Conservation (phyloP, 1,139 yeast species). For the Sugiyamaella pinicola region DNA sequence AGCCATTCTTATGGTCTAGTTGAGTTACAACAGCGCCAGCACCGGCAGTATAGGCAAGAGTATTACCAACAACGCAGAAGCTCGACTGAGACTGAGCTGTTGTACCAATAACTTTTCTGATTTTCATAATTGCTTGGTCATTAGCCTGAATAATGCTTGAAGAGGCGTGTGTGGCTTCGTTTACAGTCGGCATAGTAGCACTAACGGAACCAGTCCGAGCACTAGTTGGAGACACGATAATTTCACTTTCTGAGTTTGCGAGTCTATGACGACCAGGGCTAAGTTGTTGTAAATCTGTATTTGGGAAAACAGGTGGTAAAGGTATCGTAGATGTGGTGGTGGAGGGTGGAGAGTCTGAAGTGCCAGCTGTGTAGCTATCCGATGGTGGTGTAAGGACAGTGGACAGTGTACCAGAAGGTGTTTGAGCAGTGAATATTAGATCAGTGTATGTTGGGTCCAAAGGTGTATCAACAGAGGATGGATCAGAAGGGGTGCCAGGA, state of each 20-base stretch:
- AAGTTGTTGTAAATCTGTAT: not conserved
- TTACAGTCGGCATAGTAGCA: not conserved
- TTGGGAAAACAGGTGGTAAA: not conserved
- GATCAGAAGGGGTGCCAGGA: not conserved
- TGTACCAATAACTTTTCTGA: conserved; percentile 45
- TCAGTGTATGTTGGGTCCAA: no score
- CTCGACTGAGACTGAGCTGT: conserved; percentile 46
- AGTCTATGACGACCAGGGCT: not conserved
- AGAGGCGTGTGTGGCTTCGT: not conserved
- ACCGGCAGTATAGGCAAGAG: conserved; percentile 63
- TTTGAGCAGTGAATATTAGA: no score
- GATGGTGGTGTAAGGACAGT: no score
- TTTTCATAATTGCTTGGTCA: conserved; percentile 9
- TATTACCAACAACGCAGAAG: conserved; percentile 47
- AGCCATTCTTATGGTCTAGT: conserved; percentile 22
- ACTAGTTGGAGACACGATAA: no score
- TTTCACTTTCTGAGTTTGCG: not conserved
- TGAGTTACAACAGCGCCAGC: conserved; percentile 64
- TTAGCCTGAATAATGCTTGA: not conserved
- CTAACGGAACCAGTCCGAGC: not conserved
- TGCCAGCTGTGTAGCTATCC: no score
- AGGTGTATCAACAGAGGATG: not conserved
- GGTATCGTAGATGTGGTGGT: not conserved
- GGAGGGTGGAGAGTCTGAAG: no score
- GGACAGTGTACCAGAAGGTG: no score